Conservation (phyloP, 345 rosid species). For the Eucalyptus cloeziana region DNA sequence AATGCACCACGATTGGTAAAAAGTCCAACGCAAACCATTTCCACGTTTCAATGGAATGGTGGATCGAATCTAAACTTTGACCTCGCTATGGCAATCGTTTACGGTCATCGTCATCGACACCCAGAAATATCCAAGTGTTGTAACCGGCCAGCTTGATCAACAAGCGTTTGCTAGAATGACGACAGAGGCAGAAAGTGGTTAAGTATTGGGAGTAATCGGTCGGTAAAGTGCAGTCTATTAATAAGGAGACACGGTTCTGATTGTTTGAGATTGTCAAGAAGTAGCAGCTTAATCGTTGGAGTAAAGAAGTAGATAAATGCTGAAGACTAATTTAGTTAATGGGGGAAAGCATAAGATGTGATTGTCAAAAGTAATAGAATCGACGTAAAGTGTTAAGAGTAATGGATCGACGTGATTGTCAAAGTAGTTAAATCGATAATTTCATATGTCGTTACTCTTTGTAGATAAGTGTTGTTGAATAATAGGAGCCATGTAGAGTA, state of each 20-base stretch:
- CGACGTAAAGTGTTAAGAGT: fast-evolving
- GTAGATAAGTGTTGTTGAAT: too few species aligned
- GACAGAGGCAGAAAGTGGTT: not conserved
- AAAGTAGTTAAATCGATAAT: too few species aligned
- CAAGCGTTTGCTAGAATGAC: not conserved
- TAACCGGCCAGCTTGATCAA: not conserved
- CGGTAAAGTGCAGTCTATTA: not conserved
- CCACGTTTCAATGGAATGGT: not conserved
- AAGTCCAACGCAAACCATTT: not conserved
- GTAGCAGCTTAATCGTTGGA: not conserved
- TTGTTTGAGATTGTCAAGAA: not conserved
- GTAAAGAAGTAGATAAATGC: not conserved
- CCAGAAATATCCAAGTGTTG: not conserved
- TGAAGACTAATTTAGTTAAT: not conserved
- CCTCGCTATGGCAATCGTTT: not conserved
- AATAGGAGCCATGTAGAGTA: too few species aligned
- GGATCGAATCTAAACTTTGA: not conserved
- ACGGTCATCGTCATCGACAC: not conserved
- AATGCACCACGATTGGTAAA: not conserved
- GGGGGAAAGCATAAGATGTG: fast-evolving
- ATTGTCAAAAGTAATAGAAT: not conserved
- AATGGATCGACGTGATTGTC: fast-evolving
- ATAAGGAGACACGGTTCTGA: not conserved
- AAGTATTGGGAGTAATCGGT: not conserved
- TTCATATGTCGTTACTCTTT: not conserved